Base-by-base conservation (phyloP, 2,329 filamentous ascomycete species). In the Pseudogymnoascus sp. region DNA sequence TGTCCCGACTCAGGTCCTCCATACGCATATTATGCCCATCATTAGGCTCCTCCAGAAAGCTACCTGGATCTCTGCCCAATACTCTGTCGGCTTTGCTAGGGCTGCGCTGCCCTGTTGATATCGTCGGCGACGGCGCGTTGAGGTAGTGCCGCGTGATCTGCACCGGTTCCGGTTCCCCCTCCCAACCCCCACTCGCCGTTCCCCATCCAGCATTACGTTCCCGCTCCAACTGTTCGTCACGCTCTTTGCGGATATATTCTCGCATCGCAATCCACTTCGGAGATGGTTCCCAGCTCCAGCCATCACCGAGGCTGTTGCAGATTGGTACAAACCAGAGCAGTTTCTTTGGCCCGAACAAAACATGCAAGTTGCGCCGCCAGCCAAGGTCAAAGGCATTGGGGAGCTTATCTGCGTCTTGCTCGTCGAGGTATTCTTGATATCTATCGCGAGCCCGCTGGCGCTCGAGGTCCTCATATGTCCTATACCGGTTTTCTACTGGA, bases 311-410 rank as follows among this genome's bases (percentile, higher is more conserved):
- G 1, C 91, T 96, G 70, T 89, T 97, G 73, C 83, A 85, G 50
- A 97, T 77, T 0, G 94, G 94, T 1, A 97, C 64, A 28, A 80
- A 76, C 93, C 94, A 97, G 7, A 94, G 77, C 25, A 83, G 74
- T 1, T 85, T 86, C 1, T 78, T 83, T 0, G 84, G 82, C 0
- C 94, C 94, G 66, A 99, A 91, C 2, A 99, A 81, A 71, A 96
- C 90, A 1, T 76, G 71, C 4, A 97, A 73, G 71, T 99, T 99
- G 41, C 81, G 82, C 62, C 82, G 85, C 81, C 87, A 88, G 62
- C 94, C 94, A 1, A 96, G 83, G 68, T 99, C 90, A 70, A 99
- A 99, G 2, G 92, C 94, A 70, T 94, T 92, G 1, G 94, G 94
- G 25, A 99, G 81, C 71, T 89, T 91, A 67, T 89, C 85, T 58